Conservation (phyloP, 1,139 yeast species). For the Saccharomyces pastorianus region DNA sequence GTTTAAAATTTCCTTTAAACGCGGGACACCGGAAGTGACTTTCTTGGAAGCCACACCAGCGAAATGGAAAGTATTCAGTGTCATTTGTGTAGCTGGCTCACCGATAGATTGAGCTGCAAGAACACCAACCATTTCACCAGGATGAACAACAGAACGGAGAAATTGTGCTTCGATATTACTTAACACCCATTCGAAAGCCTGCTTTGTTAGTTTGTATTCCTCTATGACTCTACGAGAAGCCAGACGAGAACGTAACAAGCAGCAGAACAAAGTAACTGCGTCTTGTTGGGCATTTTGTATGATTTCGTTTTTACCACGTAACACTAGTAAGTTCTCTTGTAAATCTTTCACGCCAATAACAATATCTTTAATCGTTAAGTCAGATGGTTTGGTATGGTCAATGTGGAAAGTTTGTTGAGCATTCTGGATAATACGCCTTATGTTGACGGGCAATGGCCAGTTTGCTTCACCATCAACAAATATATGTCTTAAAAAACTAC, state of each 20-base stretch:
- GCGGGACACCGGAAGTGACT: constrained; percentile 98
- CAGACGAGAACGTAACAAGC: constrained; percentile 83
- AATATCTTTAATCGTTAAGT: constrained; percentile 76
- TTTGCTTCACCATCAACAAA: constrained; percentile 90
- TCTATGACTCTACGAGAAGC: constrained; percentile 86
- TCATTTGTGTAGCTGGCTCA: constrained; percentile 99
- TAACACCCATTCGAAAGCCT: constrained; percentile 90
- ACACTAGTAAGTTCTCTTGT: constrained; percentile 59
- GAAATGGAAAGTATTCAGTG: constrained; percentile 97
- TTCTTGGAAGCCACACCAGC: constrained; percentile 99
- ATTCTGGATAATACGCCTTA: constrained; percentile 92
- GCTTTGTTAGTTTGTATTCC: constrained; percentile 76
- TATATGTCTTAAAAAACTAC: constrained; percentile 71
- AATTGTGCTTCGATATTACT: constrained; percentile 93
- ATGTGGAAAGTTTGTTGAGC: constrained; percentile 95
- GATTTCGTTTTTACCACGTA: constrained; percentile 74
- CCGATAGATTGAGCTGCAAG: constrained; percentile 99
- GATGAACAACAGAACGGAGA: constrained; percentile 86
- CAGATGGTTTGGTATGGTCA: constrained; percentile 85
- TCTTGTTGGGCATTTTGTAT: constrained; percentile 83
- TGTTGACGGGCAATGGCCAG: constrained; percentile 97
- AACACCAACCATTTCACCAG: constrained; percentile 99
- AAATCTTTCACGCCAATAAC: constrained; percentile 65
- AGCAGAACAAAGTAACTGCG: constrained; percentile 85
- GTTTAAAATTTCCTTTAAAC: constrained; percentile 96